A percentile compares a stretch with the other conserved stretches of the same genome.
phyloP scores from a whole-genome alignment of 2,329 filamentous ascomycete genomes.

The Paradendryphiella salina region DNA sequence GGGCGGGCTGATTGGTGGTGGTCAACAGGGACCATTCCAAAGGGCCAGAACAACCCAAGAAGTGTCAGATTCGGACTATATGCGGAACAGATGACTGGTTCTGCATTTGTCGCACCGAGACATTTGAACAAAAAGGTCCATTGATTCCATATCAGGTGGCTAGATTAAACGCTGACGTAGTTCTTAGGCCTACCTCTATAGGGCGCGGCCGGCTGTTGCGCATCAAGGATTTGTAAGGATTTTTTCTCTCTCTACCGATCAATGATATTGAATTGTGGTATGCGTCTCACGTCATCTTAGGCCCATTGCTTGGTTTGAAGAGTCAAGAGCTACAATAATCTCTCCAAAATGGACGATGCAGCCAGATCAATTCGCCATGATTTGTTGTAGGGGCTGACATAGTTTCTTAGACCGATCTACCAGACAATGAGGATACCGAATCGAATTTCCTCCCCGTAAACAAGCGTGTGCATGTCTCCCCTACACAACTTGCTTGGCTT shows the following conservation, averaged over 20 bases:
- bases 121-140: slow-evolving; percentile 42
- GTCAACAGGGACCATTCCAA: slow-evolving; percentile 47
- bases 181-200: slow-evolving; percentile 36
- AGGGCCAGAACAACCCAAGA: slow-evolving; percentile 51
- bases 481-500: slow-evolving; percentile 45
- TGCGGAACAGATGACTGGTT: slow-evolving; percentile 46
- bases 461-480: slow-evolving; percentile 43
- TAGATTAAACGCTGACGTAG: slow-evolving; percentile 8
- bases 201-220: slow-evolving; percentile 44
- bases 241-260: slow-evolving; percentile 1
- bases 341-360: background rate
- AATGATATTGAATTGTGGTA: background rate
- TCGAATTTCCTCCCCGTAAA: slow-evolving; percentile 44
- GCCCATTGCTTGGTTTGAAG: background rate
- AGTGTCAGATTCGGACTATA: slow-evolving; percentile 44
- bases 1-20: slow-evolving; percentile 18
- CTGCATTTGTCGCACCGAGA: slow-evolving; percentile 43
- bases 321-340: background rate
- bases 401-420: slow-evolving; percentile 37
- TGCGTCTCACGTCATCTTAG: slow-evolving; percentile 2
- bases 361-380: background rate
- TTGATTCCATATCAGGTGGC: background rate
- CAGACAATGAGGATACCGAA: slow-evolving; percentile 44
- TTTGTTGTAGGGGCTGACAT: slow-evolving; percentile 30
- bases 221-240: slow-evolving; percentile 46